Evolutionary conservation across 1,139 yeast species (phyloP), one percentile per base, ranked within the genome.

Genomic region (Zygosaccharomyces sapae): DNA sequence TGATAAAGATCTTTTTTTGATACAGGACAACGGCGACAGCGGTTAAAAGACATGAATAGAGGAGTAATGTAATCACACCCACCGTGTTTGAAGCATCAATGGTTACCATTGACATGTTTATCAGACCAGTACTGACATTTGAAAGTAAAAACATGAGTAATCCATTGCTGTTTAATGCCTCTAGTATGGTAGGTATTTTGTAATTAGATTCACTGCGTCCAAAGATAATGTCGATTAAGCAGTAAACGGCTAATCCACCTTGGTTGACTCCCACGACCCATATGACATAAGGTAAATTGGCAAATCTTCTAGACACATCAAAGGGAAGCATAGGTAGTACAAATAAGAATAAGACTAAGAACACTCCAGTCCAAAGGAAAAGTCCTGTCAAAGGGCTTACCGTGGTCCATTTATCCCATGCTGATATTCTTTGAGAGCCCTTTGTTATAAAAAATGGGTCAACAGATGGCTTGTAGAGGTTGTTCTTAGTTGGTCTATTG

Each of bases 211-310:
- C 43, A n/a, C 51, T 47, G 24, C 52, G 53, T 0, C 56, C 43
- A 37, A 65, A 52, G 1, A 63, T 2, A 24, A 54, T 60, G 43
- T 68, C 71, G n/a, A 79, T 69, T 18, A 75, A 46, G 33, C 79
- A 73, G 61, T 78, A 83, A 2, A 77, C 65, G n/a, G 79, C 66
- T 24, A 87, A 62, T 47, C 76, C 77, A 2, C 79, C 75, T 1
- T 87, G 69, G 64, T 90, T 92, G 68, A 82, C 89, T 0, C 94
- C 77, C n/a, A 83, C 83, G 1, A 86, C 89, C 96, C 96, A 87
- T 18, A 86, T 62, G 3, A 88, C 85, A 57, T 92, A 92, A 0
- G 95, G 82, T 10, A 87, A 67, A 61, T 92, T 92, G 0, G 97
- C 97, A 57, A 90, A 73, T 57, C 97, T 76, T 63, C 99, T 77